Conservation (phyloP, 352 stramenopile genomes). For the Globisporangium orthogonon region DNA sequence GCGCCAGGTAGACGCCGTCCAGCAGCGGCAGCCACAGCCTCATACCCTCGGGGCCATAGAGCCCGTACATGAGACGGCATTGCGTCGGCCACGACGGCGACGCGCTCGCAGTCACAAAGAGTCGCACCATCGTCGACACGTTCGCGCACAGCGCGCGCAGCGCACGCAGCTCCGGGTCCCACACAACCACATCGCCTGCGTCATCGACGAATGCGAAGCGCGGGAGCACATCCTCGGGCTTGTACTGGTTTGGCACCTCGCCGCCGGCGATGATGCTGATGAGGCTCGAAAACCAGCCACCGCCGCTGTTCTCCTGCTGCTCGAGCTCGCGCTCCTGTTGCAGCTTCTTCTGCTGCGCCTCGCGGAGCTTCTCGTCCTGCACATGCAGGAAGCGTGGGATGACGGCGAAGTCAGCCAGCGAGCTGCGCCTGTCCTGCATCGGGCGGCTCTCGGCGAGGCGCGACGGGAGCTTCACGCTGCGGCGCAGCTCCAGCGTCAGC, state of each 20-base stretch:
- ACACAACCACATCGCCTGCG: constrained; percentile 58
- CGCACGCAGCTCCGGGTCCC: constrained; percentile 67
- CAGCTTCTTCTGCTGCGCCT: constrained; percentile 26
- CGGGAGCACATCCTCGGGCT: constrained; percentile 57
- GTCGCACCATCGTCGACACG: constrained; percentile 49
- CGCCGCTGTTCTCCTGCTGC: constrained; percentile 25
- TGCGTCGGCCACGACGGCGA: constrained; percentile 51
- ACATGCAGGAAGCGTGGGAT: constrained; percentile 55
- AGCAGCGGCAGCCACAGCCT: constrained; percentile 69
- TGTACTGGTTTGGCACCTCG: constrained; percentile 67
- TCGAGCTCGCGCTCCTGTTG: constrained; percentile 32
- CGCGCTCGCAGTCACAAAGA: constrained; percentile 35
- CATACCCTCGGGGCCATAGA: constrained; percentile 74
- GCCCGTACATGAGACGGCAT: constrained; percentile 55
- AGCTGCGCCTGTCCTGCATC: neutral
- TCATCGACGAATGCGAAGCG: constrained; percentile 55
- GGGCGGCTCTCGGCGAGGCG: constrained; percentile 15
- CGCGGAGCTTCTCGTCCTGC: constrained; percentile 27
- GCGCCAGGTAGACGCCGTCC: constrained; percentile 65
- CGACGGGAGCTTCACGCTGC: constrained; percentile 41
- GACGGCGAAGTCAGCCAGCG: constrained; percentile 39
- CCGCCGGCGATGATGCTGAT: constrained; percentile 54
- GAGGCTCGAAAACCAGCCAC: constrained; percentile 54
- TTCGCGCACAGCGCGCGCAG: constrained; percentile 62
- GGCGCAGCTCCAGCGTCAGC: constrained; percentile 31